A percentile compares a stretch with the other conserved stretches of the same genome.
Evolutionary conservation across 2,329 filamentous ascomycete genomes (phyloP).

Genomic region (Dryadomyces quercivorus): DNA sequence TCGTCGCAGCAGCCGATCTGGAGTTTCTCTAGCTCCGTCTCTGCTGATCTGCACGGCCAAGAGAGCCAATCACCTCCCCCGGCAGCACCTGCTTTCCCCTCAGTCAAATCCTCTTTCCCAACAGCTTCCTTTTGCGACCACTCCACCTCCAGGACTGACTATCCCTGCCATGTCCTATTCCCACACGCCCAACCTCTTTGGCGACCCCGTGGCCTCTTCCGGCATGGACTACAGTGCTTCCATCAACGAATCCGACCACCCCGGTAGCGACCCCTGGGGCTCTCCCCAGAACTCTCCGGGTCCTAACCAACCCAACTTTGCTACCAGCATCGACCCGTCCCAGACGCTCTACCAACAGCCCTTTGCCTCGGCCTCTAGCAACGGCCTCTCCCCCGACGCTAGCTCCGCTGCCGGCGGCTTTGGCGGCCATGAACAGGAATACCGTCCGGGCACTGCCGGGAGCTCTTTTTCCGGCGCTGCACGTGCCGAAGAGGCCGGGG

Average conservation of each 20-base stretch:
- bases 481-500: conserved; percentile 22
- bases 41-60: too few relatives aligned
- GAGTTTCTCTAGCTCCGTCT: too few relatives aligned
- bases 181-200: not conserved
- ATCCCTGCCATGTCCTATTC: not conserved
- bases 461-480: conserved; percentile 29
- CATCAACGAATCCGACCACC: conserved; percentile 41
- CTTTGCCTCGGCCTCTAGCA: conserved; percentile 25
- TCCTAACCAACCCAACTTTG: conserved; percentile 31
- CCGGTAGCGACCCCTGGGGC: conserved; percentile 43
- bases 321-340: conserved; percentile 25
- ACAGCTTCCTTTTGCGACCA: not conserved
- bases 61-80: not conserved
- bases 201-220: not conserved
- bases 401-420: conserved; percentile 16
- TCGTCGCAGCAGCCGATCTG: too few relatives aligned
- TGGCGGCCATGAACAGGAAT: conserved; percentile 24
- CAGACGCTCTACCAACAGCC: conserved; percentile 26
- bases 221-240: conserved; percentile 48
- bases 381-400: conserved; percentile 26
- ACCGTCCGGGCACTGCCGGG: conserved; percentile 34
- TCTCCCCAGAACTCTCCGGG: conserved; percentile 39
- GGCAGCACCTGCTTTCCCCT: not conserved
- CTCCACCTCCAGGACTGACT: not conserved
- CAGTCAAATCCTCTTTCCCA: not conserved